Percentiles rank a stretch among this genome's conserved stretches.
Conservation (phyloP, 179 eudicot genomes). For the Beta lomatogona region DNA sequence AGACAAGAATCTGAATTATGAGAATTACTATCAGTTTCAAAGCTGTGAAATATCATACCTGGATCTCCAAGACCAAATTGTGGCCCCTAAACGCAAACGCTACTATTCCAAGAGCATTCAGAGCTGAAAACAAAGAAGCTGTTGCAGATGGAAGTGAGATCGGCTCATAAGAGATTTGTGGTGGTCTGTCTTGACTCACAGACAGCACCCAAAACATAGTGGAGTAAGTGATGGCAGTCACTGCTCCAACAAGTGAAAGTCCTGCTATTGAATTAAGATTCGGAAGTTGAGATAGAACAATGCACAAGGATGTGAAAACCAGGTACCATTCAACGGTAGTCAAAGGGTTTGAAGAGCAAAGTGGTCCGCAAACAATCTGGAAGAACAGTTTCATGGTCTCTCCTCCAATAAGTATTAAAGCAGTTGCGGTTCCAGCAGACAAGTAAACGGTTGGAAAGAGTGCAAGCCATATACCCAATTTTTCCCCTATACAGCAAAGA, state of each 20-base stretch:
- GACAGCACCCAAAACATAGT: conserved; percentile 98
- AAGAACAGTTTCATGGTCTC: conserved; percentile 95
- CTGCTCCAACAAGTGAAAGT: conserved; percentile 91
- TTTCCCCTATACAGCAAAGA: conserved; percentile 56
- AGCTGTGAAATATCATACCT: conserved; percentile 45
- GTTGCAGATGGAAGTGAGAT: conserved; percentile 60
- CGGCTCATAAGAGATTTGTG: conserved; percentile 69
- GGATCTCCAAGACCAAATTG: conserved; percentile 88
- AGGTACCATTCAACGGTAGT: conserved; percentile 96
- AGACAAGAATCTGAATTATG: not conserved
- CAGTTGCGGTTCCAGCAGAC: conserved; percentile 97
- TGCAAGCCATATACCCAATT: conserved; percentile 89
- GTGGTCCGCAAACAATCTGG: conserved; percentile 88
- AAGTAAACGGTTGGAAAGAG: conserved; percentile 92
- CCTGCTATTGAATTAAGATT: conserved; percentile 98
- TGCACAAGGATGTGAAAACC: conserved; percentile 91
- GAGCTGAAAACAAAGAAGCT: conserved; percentile 69
- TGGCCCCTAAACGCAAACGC: conserved; percentile 97
- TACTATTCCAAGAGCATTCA: conserved; percentile 91
- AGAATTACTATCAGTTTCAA: not conserved
- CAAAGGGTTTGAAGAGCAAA: conserved; percentile 82
- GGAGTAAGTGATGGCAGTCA: conserved; percentile 87
- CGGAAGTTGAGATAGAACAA: conserved; percentile 89
- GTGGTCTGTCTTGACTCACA: conserved; percentile 80
- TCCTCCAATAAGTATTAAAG: conserved; percentile 90